Evolutionary conservation across 208 protist genomes (phyloP), one percentile per base, ranked within the genome.

Genomic region (Porcisia deanei): DNA sequence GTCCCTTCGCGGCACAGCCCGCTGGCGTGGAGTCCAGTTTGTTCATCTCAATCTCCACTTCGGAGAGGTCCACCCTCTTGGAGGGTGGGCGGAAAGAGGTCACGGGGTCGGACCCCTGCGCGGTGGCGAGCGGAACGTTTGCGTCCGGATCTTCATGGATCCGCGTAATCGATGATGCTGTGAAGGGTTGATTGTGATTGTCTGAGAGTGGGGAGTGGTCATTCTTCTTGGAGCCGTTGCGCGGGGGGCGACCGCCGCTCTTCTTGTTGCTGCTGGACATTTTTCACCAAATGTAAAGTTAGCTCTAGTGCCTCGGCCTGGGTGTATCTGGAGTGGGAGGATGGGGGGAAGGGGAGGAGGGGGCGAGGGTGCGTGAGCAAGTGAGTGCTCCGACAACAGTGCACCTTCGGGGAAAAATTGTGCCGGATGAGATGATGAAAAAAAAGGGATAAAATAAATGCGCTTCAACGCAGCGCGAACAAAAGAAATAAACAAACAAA

Each of bases 31-130:
- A 64, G 37, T 5, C 30, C 25, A 37, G 16, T 47, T 61, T 73
- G 63, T 52, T 64, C 57, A 76, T 57, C 49, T 72, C 71, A 5
- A 81, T 53, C 47, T 73, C 58, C 49, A 69, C 58, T 25, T 73
- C 71, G 20, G 37, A 55, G 9, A 69, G 57, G 12, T 81, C 37
- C 22, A 76, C 64, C 34, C 47, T 63, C 53, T 72, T 73, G 5
- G 76, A 75, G 0, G 69, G 68, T 8, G 9, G n/a, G n/a, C 52
- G 49, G 18, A 47, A 73, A 39, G 47, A 45, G 52, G 37, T 10
- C 20, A 16, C 60, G 7, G 37, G 18, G 37, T 5, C 37, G 22
- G 60, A 43, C 37, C 41, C 47, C 63, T n/a, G 41, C 55, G 43
- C 45, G 22, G 52, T n/a, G 3, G 63, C 18, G 9, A 39, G 49